Conservation (phyloP, 140 eudicot genomes). For the Anethum foeniculum region DNA sequence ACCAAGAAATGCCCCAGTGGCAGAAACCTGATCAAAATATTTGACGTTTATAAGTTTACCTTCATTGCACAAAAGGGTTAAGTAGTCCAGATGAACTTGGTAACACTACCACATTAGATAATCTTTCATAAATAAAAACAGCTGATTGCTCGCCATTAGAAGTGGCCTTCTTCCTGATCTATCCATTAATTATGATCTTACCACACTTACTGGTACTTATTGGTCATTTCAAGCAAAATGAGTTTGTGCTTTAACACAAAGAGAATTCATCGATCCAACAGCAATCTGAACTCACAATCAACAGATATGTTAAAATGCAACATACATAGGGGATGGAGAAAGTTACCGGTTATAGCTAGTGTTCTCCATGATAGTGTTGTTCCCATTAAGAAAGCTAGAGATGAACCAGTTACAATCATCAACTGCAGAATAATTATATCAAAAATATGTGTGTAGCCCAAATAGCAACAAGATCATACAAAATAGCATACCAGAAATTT, state of each 20-base stretch:
- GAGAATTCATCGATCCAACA: not conserved
- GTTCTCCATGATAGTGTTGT: conserved; percentile 68
- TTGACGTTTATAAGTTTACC: not conserved
- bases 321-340: not conserved
- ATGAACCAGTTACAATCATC: conserved; percentile 71
- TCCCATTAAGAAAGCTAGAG: conserved; percentile 61
- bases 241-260: not conserved
- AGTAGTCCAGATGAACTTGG: not conserved
- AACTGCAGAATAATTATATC: conserved; percentile 38
- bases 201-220: conserved; percentile 68
- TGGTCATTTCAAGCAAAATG: not conserved
- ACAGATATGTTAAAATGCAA: not conserved
- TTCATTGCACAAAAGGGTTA: not conserved
- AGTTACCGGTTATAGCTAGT: conserved; percentile 63
- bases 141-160: conserved; percentile 39
- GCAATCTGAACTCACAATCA: no score
- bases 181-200: conserved; percentile 77
- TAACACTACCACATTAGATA: not conserved
- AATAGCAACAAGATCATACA: not conserved
- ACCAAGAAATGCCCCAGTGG: conserved; percentile 71
- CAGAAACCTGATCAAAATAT: conserved; percentile 50
- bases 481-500: not conserved
- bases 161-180: conserved; percentile 82
- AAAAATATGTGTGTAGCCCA: not conserved
- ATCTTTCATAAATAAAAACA: not conserved